Evolutionary conservation across 1,139 yeast genomes (phyloP), one percentile per base, ranked within the genome.

Genomic region (Saccharomyces hybrid): DNA sequence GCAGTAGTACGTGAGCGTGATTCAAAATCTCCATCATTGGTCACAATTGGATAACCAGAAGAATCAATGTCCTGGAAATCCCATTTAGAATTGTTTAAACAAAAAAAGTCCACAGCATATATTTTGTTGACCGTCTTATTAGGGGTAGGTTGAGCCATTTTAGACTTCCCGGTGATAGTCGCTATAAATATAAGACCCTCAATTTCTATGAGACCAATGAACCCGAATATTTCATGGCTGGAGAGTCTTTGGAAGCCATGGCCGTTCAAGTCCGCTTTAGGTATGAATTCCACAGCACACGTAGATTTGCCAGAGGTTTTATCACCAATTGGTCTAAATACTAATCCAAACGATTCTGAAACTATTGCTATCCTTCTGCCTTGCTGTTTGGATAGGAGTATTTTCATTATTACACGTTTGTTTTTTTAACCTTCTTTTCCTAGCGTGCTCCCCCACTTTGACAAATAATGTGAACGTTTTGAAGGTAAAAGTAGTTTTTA

Each of bases 101-200:
- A 86, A 60, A 87, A 80, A 68, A 93, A 93, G 60, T 91, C 97
- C 42, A 91, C 96, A 9, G 84, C 82, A 66, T 78, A 80, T 50
- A 93, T 91, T 62, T 84, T 82, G 66, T 88, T 84, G 19, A 91
- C 88, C 3, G 89, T 78, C 66, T 93, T 96, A 47, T 83, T 82
- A 0, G 84, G 83, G 4, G 88, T 77, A 0, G 98, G 98, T 42
- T 78, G 75, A 0, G 99, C 99, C 14, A 88, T 96, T 58, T 83
- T 79, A 1, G 82, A 72, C 47, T 82, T 77, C 0, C 90, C 86
- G 0, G 96, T 85, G 53, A 95, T 88, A 0, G 89, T 82, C 48
- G 96, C 88, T 32, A 93, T 72, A 64, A 83, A 93, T 1, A 84
- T 79, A 57, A 87, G 86, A 8, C 76, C 75, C 19, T 80, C 83